Conservation (phyloP, 1,139 yeast genomes). For the Geotrichum phurueaensis region DNA sequence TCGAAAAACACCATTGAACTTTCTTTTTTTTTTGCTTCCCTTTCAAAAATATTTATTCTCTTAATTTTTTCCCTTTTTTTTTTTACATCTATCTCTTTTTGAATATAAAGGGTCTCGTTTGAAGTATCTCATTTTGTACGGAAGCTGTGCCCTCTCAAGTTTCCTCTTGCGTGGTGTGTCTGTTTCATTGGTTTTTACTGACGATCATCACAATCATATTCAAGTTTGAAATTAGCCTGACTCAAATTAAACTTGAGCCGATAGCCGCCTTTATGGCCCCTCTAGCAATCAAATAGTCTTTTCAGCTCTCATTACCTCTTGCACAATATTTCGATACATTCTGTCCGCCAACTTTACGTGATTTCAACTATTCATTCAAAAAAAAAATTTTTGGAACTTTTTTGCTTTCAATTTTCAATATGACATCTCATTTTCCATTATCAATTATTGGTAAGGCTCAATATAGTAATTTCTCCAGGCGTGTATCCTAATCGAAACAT, state of each 20-base stretch:
- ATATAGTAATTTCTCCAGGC: background rate
- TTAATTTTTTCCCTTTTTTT: background rate
- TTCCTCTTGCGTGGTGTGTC: background rate
- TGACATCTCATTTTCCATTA: background rate
- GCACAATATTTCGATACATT: background rate
- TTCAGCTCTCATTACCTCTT: background rate
- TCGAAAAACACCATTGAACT: background rate
- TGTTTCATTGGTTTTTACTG: background rate
- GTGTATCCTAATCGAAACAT: constrained; percentile 9
- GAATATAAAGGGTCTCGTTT: background rate
- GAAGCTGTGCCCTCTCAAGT: background rate
- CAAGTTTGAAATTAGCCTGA: background rate
- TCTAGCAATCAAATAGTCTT: background rate
- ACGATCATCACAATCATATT: background rate
- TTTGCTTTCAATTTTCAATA: background rate
- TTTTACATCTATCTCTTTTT: background rate
- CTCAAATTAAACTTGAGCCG: background rate
- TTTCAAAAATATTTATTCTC: background rate
- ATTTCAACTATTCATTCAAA: background rate
- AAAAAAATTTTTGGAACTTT: background rate
- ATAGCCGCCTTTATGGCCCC: background rate
- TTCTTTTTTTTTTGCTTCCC: background rate
- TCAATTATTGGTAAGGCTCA: constrained; percentile 1
- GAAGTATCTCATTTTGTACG: background rate
- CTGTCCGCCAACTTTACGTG: background rate